Base-by-base conservation (phyloP, 768 basidiomycete genomes). In the Cystofilobasidium capitatum region DNA sequence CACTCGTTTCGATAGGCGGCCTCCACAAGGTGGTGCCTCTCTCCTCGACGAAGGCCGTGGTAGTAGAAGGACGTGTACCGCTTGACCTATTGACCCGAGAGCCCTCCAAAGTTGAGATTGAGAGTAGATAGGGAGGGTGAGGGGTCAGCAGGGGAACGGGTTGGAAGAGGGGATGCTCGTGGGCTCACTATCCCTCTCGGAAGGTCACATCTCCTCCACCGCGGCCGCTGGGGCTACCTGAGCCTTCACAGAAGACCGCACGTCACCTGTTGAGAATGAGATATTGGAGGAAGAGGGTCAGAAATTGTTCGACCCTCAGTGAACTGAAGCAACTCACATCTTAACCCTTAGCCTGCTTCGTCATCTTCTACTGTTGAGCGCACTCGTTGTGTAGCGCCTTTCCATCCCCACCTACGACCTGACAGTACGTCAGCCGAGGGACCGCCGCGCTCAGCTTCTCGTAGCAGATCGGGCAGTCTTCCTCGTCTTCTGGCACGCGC, bases 401-500 rank as follows among this genome's bases (percentile, higher is more conserved):
- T 17, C 65, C 65, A 39, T 58, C 60, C 5, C 65, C 65, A 4
- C 58, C 65, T 5, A 29, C 36, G 37, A 35, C 37, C 14, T 60
- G 49, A 36, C 65, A 66, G 51, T 37, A 66, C 3, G 35, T 33
- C 14, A 66, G 59, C 16, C n/a, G 2, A 3, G 10, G n/a, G 24
- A 39, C 65, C 24, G n/a, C 35, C 5, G 47, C 65, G 10, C 9
- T n/a, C 17, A 66, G 37, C 2, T 49, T 39, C 44, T 66, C 65
- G 47, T 66, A 66, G 58, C 65, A 66, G 24, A 61, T 40, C 2
- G 65, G 65, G 51, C 65, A 60, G 36, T 62, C 58, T 58, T 65
- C 64, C 2, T 35, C 64, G 42, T 65, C 57, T 24, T 47, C 64
- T 3, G 64, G 64, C 45, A 61, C 17, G 37, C 61, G 60, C 58